Base-by-base conservation (phyloP, 345 rosid genomes). In the Populus nigra region DNA sequence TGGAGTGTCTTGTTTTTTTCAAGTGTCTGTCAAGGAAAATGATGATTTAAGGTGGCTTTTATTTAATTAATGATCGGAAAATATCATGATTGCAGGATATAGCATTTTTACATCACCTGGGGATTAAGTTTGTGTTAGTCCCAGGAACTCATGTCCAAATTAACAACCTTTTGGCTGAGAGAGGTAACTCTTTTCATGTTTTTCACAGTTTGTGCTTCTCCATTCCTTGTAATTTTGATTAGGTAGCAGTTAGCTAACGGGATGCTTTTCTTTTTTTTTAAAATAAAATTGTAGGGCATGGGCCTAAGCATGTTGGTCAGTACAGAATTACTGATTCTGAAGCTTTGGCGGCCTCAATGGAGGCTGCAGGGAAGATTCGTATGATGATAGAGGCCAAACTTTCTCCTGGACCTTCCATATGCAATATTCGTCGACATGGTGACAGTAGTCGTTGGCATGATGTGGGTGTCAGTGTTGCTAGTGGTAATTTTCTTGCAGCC, bases 401-500 rank as follows among this genome's bases (percentile, higher is more conserved):
- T 73, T 96, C 98, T 73, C 99, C 99, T 25, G 98, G 99, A 53
- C 99, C 99, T 83, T 89, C 97, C 62, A 92, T 89, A 79, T 90
- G 87, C 33, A 91, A 89, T 80, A 81, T 95, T 36, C 96, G 93
- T 57, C 88, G 99, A 50, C 99, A 95, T 79, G 99, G 98, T 72
- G 98, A 92, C 63, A 93, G 82, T 76, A 92, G 96, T 77, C 97
- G 98, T 15, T 86, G 86, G 88, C 98, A 93, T 73, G 97, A 93
- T 76, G 96, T 89, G 9, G 96, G 97, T 74, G 99, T 95, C 73
- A 93, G 96, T 50, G 99, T 95, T 16, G 98, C 94, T 69, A 93
- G 96, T 83, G 99, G 98, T 39, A 95, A 95, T 86, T 95, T 95
- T 84, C 96, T 95, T 78, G 99, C 98, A 25, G 97, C 99, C 61